These are phyloP conservation scores for Aspergillus carlsbadensis DNA, from an alignment of 495 filamentous ascomycete species.

Conservation along the genomic window DNA sequence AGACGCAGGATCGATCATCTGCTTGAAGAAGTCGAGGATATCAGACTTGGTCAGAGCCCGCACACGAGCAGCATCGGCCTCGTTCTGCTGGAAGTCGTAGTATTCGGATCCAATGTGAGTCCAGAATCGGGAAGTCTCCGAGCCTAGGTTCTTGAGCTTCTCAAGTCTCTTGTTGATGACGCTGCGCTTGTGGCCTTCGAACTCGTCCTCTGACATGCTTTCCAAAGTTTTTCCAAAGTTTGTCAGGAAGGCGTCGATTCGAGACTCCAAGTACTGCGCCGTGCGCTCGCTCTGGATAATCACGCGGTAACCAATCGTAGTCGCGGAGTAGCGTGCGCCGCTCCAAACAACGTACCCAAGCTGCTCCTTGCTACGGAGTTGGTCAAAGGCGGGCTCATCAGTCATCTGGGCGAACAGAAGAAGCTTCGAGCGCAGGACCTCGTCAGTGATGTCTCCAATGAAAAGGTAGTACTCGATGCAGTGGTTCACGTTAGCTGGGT, in stretches of 20 bases:
- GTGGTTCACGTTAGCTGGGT: constrained; percentile 93
- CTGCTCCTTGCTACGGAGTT: constrained; percentile 94
- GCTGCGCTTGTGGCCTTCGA: constrained; percentile 87
- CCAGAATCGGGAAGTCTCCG: constrained; percentile 84
- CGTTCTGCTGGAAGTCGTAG: constrained; percentile 82
- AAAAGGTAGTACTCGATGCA: constrained; percentile 91
- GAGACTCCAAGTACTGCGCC: constrained; percentile 75
- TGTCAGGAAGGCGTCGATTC: constrained; percentile 81
- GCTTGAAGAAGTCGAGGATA: constrained; percentile 73
- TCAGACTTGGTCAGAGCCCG: constrained; percentile 73
- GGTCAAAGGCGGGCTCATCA: constrained; percentile 91
- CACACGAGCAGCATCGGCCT: constrained; percentile 74
- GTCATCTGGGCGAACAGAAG: constrained; percentile 87
- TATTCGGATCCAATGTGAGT: constrained; percentile 79
- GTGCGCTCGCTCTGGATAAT: constrained; percentile 93
- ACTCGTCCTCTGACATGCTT: constrained; percentile 79
- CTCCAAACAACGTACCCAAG: constrained; percentile 96
- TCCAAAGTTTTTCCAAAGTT: constrained; percentile 62
- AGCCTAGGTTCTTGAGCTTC: constrained; percentile 86
- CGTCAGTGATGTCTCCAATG: constrained; percentile 70
- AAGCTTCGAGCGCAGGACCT: constrained; percentile 67
- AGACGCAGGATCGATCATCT: constrained; percentile 75
- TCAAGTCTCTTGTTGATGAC: constrained; percentile 86
- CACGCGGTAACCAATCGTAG: constrained; percentile 80
- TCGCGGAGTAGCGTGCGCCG: constrained; percentile 64